phyloP scores from a whole-genome alignment of 257 asterid genomes.

The Solanum acaule region DNA sequence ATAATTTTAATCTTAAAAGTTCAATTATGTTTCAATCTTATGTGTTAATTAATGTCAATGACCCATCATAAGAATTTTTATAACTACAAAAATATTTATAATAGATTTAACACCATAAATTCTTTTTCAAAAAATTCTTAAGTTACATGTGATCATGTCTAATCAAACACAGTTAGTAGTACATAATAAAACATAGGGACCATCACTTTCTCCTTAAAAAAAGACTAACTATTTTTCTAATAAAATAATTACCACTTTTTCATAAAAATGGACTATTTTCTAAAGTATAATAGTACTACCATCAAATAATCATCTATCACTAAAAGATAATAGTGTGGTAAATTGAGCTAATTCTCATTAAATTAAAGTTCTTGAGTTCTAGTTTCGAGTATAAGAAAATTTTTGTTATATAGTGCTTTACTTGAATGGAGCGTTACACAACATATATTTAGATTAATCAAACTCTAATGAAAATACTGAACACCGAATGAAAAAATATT shows the following conservation, averaged over 20 bases:
- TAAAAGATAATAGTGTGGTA: not conserved
- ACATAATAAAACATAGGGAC: not conserved
- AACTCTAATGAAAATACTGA: too few relatives aligned
- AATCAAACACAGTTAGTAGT: not conserved
- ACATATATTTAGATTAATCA: too few relatives aligned
- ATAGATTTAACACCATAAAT: not conserved
- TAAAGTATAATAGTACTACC: not conserved
- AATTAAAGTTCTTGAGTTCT: too few relatives aligned
- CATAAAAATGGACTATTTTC: not conserved
- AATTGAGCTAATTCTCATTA: not conserved
- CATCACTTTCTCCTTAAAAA: constrained; percentile 1
- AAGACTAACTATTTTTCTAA: not conserved
- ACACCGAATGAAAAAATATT: too few relatives aligned
- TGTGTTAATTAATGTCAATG: not conserved
- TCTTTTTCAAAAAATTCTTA: not conserved
- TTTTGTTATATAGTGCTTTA: too few relatives aligned
- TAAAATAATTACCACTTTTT: not conserved
- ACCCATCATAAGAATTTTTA: not conserved
- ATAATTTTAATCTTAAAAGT: too few relatives aligned
- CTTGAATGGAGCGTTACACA: not conserved
- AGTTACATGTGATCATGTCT: not conserved
- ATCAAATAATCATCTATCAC: not conserved
- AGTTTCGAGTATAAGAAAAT: too few relatives aligned
- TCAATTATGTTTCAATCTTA: not conserved
- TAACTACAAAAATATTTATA: not conserved